Evolutionary conservation across 768 basidiomycete genomes (phyloP), one percentile per base, ranked within the genome.

Genomic region (Pulveroboletus sp.): DNA sequence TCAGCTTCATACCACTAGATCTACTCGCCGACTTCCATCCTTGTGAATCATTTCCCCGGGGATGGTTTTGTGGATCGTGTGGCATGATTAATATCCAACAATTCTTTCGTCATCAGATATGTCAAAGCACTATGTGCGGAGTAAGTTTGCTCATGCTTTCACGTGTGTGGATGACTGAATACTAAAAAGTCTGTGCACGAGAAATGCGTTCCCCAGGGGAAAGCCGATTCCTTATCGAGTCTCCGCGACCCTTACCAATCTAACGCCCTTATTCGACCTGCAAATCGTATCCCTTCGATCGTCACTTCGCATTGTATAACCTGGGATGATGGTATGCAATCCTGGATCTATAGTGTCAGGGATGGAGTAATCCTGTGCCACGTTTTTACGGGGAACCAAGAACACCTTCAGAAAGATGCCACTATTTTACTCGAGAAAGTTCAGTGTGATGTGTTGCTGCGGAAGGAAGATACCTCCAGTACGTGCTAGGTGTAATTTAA

Each of bases 61-160:
- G 79, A 7, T 82, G 78, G 79, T 72, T 70, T 50, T 81, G 80
- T 51, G 49, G 24, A 2, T 43, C 52, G 0, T 81, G 80, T 49
- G 79, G 79, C 24, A 69, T 73, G 58, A 59, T 81, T 24, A 81
- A 79, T 43, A 69, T 69, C 39, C 75, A 79, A 56, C 54, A 51
- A 11, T 64, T 67, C 40, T 66, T 81, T 63, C 69, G 80, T 47
- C 75, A 77, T 53, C 69, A 77, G 41, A 64, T 67, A 53, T 82
- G 80, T 57, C 54, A 59, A 11, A 75, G 74, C 50, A 56, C 63
- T 3, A 42, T 27, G 1, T 81, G 79, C 55, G 57, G 63, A 65
- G 76, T 76, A 50, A 39, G 65, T 60, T 39, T 37, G 3, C 33
- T 30, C 30, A 31, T 32, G 18, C 21, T 8, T 43, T 12, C 24